Percentiles rank a stretch among this genome's conserved stretches.
Evolutionary conservation across 2,329 filamentous ascomycete species (phyloP).

Genomic region (Arthrocladium fulminans): DNA sequence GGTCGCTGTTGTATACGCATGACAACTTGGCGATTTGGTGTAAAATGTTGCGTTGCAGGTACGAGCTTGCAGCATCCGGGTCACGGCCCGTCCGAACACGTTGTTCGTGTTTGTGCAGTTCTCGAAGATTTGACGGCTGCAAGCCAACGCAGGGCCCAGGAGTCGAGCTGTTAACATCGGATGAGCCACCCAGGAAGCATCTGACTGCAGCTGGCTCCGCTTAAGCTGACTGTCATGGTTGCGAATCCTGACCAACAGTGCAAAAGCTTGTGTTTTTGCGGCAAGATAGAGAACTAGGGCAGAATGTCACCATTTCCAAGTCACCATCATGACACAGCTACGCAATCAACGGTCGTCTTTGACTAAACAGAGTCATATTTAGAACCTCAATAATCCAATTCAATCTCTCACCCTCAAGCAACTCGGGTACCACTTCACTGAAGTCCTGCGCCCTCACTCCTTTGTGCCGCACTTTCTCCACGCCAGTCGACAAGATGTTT

Average conservation of each 20-base stretch:
- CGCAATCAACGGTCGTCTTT: background rate
- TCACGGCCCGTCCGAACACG: no score
- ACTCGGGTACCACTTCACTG: background rate
- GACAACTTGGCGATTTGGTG: no score
- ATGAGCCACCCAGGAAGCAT: background rate
- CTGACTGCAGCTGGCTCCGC: background rate
- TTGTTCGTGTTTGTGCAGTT: no score
- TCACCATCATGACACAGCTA: background rate
- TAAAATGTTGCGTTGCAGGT: no score
- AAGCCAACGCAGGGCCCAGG: no score
- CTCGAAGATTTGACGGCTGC: no score
- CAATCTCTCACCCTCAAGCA: no score
- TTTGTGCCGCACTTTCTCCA: background rate
- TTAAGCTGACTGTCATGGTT: background rate
- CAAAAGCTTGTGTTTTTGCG: background rate
- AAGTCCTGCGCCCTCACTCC: background rate
- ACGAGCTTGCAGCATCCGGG: no score
- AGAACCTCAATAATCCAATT: background rate
- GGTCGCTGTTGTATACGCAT: background rate
- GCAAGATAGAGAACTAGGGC: background rate
- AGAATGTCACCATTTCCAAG: background rate
- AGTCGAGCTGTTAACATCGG: background rate
- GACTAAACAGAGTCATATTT: background rate
- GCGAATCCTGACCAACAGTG: background rate
- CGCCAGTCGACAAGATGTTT: constrained; percentile 1